Base-by-base conservation (phyloP, 192 early-diverging fungal species). In the Linnemannia zychae region DNA sequence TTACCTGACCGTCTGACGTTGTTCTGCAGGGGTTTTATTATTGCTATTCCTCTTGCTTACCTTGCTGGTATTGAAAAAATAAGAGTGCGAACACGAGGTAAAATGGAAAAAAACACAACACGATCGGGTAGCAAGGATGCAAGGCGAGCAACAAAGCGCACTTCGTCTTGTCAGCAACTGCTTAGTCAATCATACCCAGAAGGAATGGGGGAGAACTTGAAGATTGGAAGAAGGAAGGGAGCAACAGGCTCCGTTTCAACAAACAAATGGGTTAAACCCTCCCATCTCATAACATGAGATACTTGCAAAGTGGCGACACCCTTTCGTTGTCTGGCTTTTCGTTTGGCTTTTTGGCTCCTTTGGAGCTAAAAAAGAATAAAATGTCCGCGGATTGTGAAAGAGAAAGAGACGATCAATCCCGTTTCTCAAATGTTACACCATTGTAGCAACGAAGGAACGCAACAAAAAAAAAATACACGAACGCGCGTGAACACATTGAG, bases 101-200 rank as follows among this genome's bases (percentile, higher is more conserved):
- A 47, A 47, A 49, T 49, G 9, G 22, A 57, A 18, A 60, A 28
- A 31, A 31, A 24, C n/a, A 60, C n/a, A 60, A 60, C 57, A 60
- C 57, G 57, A 63, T 63, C 57, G 57, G 9, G 40, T 6, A 44
- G 15, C 57, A 3, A 22, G 28, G 15, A 57, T 13, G 15, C 49
- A 37, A 24, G 52, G 52, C 40, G 28, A 7, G 38, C 18, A 69
- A 38, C n/a, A 40, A 33, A 69, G 18, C 67, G 57, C 57, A 28
- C 31, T 31, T 31, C 28, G 28, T 4, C 17, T 49, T 49, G 48
- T 44, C 40, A 44, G 40, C 57, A 12, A 13, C 12, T 63, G 57
- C 57, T 63, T 63, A 63, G 57, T 63, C 57, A 63, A 63, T 63
- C 57, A 28, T n/a, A 57, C 52, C 52, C 22, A 63, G 24, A 63